Conservation (phyloP, 2,329 filamentous ascomycete genomes). For the Gnomoniopsis smithogilvyi region DNA sequence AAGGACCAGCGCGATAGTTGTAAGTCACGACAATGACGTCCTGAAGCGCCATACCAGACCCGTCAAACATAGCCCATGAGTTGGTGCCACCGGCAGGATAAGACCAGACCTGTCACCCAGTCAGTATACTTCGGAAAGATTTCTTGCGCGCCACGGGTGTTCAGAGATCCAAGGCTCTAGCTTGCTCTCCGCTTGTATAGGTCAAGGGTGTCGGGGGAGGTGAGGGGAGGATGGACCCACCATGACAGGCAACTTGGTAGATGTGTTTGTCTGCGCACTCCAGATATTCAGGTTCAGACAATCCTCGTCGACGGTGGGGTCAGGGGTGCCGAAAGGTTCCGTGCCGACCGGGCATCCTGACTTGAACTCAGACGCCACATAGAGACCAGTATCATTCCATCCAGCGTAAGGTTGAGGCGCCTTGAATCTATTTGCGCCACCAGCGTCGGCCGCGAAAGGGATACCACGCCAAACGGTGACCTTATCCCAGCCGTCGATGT, state of each 20-base stretch:
- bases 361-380: no score
- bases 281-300: slow-evolving; percentile 53
- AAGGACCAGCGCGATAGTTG: slow-evolving; percentile 61
- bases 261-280: slow-evolving; percentile 24
- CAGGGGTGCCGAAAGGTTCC: slow-evolving; percentile 29
- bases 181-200: no score
- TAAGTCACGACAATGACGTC: slow-evolving; percentile 60
- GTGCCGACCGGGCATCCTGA: slow-evolving; percentile 33
- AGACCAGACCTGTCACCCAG: slow-evolving; percentile 16
- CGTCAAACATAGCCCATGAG: slow-evolving; percentile 44
- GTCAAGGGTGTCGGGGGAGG: no score
- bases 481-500: slow-evolving; percentile 24
- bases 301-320: slow-evolving; percentile 38
- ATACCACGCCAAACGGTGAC: slow-evolving; percentile 48
- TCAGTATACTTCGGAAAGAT: neutral
- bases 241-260: slow-evolving; percentile 42
- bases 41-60: slow-evolving; percentile 48
- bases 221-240: slow-evolving; percentile 27
- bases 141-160: no score
- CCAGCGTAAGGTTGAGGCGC: slow-evolving; percentile 33
- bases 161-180: no score
- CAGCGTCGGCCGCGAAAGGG: slow-evolving; percentile 41
- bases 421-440: slow-evolving; percentile 42
- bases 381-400: slow-evolving; percentile 7
- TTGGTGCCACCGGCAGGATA: slow-evolving; percentile 59